Evolutionary conservation across 1,284 basidiomycete species (phyloP).

Genomic region (Cryptococcus sp.): DNA sequence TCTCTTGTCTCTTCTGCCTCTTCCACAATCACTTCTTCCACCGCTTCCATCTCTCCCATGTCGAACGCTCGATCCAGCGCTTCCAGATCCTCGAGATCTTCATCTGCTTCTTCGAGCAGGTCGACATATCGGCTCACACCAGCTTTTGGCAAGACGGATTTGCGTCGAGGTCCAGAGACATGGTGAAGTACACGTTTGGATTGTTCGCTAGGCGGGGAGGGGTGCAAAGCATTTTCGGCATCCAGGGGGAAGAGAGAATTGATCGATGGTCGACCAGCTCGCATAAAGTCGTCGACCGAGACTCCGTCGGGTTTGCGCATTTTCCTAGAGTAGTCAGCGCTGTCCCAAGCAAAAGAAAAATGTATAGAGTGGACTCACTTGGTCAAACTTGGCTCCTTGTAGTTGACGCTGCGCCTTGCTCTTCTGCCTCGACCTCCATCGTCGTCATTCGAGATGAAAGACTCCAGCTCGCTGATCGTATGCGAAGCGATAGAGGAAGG

Average conservation of each 20-base stretch:
- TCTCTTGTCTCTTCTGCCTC: not conserved
- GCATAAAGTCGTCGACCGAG: slow-evolving; percentile 17
- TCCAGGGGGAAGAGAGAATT: not conserved
- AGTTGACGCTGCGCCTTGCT: slow-evolving; percentile 73
- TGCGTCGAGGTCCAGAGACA: slow-evolving; percentile 4
- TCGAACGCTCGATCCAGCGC: not conserved
- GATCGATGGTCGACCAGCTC: not conserved
- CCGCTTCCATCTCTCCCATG: not conserved
- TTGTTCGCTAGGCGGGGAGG: not conserved
- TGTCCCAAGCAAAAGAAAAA: slow-evolving; percentile 5
- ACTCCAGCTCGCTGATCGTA: not conserved
- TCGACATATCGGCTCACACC: not conserved
- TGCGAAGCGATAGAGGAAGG: not conserved
- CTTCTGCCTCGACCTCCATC: slow-evolving; percentile 56
- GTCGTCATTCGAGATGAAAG: slow-evolving; percentile 13
- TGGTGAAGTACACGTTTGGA: not conserved
- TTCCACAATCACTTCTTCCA: not conserved
- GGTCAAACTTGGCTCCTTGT: slow-evolving; percentile 81
- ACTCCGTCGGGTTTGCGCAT: slow-evolving; percentile 73
- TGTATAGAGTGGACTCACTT: slow-evolving; percentile 55
- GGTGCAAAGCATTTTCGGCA: not conserved
- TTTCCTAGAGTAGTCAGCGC: slow-evolving; percentile 54
- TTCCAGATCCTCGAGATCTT: not conserved
- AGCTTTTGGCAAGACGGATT: slow-evolving; percentile 8
- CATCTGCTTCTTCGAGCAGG: not conserved